Conservation (phyloP, 2,329 filamentous ascomycete species). For the Aspergillus pseudoviridinutans region DNA sequence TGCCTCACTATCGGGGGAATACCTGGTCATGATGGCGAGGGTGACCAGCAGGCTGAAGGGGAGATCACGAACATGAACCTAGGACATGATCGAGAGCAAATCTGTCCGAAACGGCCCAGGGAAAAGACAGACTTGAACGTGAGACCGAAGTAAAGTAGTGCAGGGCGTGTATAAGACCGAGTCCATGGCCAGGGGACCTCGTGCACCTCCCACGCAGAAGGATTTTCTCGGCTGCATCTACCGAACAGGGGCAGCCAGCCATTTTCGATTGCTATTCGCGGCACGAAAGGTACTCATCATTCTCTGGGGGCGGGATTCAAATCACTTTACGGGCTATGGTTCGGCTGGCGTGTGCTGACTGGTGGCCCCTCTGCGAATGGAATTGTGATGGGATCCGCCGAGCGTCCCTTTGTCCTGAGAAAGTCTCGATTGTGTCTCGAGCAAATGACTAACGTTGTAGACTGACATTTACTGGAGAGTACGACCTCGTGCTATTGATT, state of each 20-base stretch:
- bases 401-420: neutral
- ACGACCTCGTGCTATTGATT: neutral
- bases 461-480: neutral
- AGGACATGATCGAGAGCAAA: neutral
- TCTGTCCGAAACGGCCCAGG: neutral
- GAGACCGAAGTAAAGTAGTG: neutral
- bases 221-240: neutral
- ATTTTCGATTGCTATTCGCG: no score
- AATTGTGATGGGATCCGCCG: neutral
- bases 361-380: no score
- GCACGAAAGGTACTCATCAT: no score
- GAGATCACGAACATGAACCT: neutral
- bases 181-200: neutral
- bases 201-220: neutral
- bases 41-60: neutral
- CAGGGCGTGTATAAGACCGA: neutral
- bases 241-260: no score
- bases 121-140: neutral
- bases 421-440: neutral
- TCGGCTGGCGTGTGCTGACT: no score
- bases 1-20: slow-evolving; percentile 1
- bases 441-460: neutral
- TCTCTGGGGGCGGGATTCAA: no score
- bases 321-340: no score
- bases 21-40: neutral